Conservation (phyloP, 495 filamentous ascomycete species). For the Endocarpon pusillum region DNA sequence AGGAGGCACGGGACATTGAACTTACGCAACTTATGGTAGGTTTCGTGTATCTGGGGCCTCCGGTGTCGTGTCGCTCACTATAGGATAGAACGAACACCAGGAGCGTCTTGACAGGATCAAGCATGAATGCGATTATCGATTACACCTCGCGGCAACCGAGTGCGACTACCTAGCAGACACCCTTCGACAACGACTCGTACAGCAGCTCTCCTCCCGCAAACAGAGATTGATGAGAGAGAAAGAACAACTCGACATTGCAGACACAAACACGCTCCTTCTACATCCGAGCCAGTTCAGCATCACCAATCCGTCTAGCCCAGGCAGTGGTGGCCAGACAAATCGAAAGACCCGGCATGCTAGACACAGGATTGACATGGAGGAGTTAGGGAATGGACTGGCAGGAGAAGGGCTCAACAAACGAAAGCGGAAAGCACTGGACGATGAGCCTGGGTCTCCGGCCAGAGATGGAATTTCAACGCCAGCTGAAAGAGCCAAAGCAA, state of each 20-base stretch:
- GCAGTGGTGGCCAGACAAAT: constrained; percentile 61
- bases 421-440: constrained; percentile 57
- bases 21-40: constrained; percentile 61
- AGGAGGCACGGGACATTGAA: constrained; percentile 67
- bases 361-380: constrained; percentile 63
- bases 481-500: constrained; percentile 26
- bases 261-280: constrained; percentile 71
- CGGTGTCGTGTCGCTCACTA: no score
- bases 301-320: constrained; percentile 60
- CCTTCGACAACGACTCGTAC: constrained; percentile 68
- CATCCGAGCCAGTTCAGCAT: constrained; percentile 88
- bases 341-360: constrained; percentile 72
- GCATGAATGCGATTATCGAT: constrained; percentile 29
- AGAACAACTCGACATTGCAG: constrained; percentile 72
- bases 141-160: constrained; percentile 66
- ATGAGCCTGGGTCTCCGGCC: constrained; percentile 56
- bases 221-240: constrained; percentile 69
- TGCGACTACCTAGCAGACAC: constrained; percentile 59
- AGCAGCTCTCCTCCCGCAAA: constrained; percentile 58
- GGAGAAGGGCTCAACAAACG: constrained; percentile 45
- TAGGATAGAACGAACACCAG: constrained; percentile 23
- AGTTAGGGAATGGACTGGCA: constrained; percentile 45
- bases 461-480: constrained; percentile 35
- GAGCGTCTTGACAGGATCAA: constrained; percentile 24
- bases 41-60: constrained; percentile 6